Evolutionary conservation across 2,329 filamentous ascomycete species (phyloP), one percentile per base, ranked within the genome.

Genomic region (Colletotrichum sp.): DNA sequence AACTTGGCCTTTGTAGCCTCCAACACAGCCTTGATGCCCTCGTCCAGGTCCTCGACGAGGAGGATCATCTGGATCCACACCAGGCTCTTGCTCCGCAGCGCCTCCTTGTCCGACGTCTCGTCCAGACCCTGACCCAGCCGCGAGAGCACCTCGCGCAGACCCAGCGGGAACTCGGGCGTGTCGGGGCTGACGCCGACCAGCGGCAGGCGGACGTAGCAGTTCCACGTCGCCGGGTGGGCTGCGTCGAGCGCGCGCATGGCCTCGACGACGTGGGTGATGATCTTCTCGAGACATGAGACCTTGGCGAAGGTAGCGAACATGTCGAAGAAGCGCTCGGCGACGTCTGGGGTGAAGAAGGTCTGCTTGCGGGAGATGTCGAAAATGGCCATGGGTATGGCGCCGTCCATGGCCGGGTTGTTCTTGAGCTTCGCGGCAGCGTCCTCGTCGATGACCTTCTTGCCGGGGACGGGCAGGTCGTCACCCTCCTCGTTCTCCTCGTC

Each of bases 311-410:
- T 87, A 4, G 92, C 88, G 78, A 98, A 94, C 86, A 98, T 90
- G 80, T 94, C 88, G 84, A 97, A 99, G 85, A 98, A 98, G 26
- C 90, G 86, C 80, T 94, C 92, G 4, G 92, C 95, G 8, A 95
- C 89, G 1, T 88, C 86, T 3, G 92, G 85, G 75, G 90, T 91
- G 82, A 93, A 92, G 78, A 94, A 92, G 68, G 94, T 91, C 80
- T 98, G 93, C 83, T 94, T 95, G 86, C 93, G 92, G 7, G 96
- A 93, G 26, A 95, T 92, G 81, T 98, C 95, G 81, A 98, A 98
- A 64, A 99, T 95, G 52, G 96, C 96, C 72, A 96, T 91, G 3
- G 97, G 96, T 79, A 99, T 98, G 18, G 95, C 97, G n/a, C 97
- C 97, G 76, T 94, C 95, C 78, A 98, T 89, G 12, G 95, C 95